These are phyloP conservation scores for Aspergillus cristatus DNA, from an alignment of 495 filamentous ascomycete genomes.

Conservation along the genomic window DNA sequence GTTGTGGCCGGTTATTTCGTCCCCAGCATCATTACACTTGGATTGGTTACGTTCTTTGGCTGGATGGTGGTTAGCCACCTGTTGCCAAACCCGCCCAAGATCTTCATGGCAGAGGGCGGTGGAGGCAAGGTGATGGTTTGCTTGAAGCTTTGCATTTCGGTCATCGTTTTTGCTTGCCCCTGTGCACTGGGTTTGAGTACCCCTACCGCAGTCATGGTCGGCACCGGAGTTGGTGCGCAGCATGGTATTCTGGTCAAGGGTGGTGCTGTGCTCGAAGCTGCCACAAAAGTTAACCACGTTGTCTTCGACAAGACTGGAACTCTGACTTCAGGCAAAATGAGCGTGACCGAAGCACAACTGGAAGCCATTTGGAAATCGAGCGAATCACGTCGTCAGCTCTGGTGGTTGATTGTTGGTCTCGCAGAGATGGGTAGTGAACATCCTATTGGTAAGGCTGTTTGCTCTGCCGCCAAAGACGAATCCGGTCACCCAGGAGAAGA, in stretches of 20 bases:
- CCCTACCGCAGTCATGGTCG: constrained; percentile 97
- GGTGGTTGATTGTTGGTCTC: constrained; percentile 92
- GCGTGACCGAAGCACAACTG: constrained; percentile 60
- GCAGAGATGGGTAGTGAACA: constrained; percentile 93
- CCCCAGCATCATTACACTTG: constrained; percentile 76
- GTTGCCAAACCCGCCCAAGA: constrained; percentile 70
- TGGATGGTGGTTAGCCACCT: constrained; percentile 96
- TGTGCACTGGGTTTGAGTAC: constrained; percentile 92
- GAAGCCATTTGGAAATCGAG: constrained; percentile 59
- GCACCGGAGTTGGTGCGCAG: constrained; percentile 92
- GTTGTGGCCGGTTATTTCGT: constrained; percentile 91
- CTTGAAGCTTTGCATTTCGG: constrained; percentile 93
- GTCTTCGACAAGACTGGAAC: constrained; percentile 99
- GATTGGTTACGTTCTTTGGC: constrained; percentile 71
- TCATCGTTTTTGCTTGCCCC: constrained; percentile 97
- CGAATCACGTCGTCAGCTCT: constrained; percentile 62
- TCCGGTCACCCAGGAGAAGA: constrained; percentile 64
- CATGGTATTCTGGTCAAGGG: constrained; percentile 96
- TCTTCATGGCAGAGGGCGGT: constrained; percentile 70
- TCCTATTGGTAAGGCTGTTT: constrained; percentile 81
- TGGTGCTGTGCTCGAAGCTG: constrained; percentile 83
- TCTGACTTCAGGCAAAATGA: constrained; percentile 91
- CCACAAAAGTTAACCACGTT: constrained; percentile 83
- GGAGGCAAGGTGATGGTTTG: constrained; percentile 95
- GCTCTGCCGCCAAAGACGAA: constrained; percentile 60